Base-by-base conservation (phyloP, 805 yeast genomes). In the Yarrowia alimentaria region DNA sequence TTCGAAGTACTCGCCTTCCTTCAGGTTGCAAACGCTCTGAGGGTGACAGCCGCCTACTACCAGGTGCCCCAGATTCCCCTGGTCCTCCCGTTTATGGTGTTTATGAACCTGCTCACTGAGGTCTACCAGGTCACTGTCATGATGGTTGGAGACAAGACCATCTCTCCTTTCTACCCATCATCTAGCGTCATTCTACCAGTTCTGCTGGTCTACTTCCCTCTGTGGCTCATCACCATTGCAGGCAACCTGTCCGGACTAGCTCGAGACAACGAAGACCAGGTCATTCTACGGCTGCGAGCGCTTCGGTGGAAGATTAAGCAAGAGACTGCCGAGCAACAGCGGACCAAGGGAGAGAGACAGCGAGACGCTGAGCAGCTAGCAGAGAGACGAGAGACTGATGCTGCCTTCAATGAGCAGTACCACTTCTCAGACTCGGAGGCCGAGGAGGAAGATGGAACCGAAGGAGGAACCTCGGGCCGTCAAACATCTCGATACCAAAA, bases 181-280 rank as follows among this genome's bases (percentile, higher is more conserved):
- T 55, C 64, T 5, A 51, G 54, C 38, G 30, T 60, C 10, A 50
- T 35, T 8, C 55, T 58, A 16, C 57, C 62, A 9, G 59, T 53
- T 1, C 18, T 59, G 5, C 40, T 60, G 58, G 62, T 59, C 11
- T 61, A 61, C 43, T 28, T 61, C 13, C 65, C 64, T 5, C 33
- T 56, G 9, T 20, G 61, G 25, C 52, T 55, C 18, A 45, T 61
- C 4, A 54, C 55, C 4, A 51, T 58, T n/a, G 49, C 54, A 35
- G 51, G 59, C 52, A 62, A 62, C 38, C 20, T 59, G 19, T 43
- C 51, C 20, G 65, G 62, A 5, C 50, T 56, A 18, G 49, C 38
- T 14, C 35, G 58, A 22, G 52, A 43, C 21, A 61, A 61, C 33
- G 65, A 61, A 22, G 65, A 61, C 28, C 49, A 45, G 28, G 53